Conservation (phyloP, 768 basidiomycete species). For the Xerocomus brunneocitrinus region DNA sequence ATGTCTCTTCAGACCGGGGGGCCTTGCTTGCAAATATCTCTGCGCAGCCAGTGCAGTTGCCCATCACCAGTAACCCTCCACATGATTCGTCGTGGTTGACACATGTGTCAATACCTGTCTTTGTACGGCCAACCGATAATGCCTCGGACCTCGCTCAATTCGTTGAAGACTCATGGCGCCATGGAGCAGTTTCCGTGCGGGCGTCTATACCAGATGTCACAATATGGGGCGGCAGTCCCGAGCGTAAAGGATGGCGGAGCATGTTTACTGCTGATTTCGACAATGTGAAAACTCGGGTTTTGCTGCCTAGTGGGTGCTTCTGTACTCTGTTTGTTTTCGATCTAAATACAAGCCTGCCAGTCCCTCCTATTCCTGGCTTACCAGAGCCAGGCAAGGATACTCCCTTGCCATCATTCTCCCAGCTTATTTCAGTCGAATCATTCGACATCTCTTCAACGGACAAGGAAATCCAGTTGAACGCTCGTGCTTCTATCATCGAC, state of each 20-base stretch:
- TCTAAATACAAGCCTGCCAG: conserved; percentile 33
- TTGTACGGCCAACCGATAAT: conserved; percentile 52
- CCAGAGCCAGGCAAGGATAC: conserved; percentile 50
- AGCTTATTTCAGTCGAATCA: conserved; percentile 56
- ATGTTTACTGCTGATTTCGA: conserved; percentile 36
- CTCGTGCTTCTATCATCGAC: conserved; percentile 54
- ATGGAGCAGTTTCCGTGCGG: conserved; percentile 43
- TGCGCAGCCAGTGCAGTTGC: conserved; percentile 48
- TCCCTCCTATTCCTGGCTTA: conserved; percentile 61
- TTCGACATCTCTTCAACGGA: conserved; percentile 43
- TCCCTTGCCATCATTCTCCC: conserved; percentile 52
- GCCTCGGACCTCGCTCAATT: conserved; percentile 46
- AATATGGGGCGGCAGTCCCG: conserved; percentile 48
- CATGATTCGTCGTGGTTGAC: conserved; percentile 55
- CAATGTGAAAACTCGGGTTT: conserved; percentile 44
- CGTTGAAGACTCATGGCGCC: conserved; percentile 53
- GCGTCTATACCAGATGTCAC: conserved; percentile 40
- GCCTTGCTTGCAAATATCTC: conserved; percentile 45
- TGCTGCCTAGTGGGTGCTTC: conserved; percentile 48
- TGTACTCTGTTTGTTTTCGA: neutral
- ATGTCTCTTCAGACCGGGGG: conserved; percentile 39
- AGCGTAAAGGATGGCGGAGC: conserved; percentile 44
- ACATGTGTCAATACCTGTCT: conserved; percentile 45
- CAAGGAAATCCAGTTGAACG: conserved; percentile 40
- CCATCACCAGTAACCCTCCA: conserved; percentile 39